Percentiles rank a stretch among this genome's conserved stretches.
phyloP scores from a whole-genome alignment of 495 filamentous ascomycete genomes.

The Daldinia decipiens region DNA sequence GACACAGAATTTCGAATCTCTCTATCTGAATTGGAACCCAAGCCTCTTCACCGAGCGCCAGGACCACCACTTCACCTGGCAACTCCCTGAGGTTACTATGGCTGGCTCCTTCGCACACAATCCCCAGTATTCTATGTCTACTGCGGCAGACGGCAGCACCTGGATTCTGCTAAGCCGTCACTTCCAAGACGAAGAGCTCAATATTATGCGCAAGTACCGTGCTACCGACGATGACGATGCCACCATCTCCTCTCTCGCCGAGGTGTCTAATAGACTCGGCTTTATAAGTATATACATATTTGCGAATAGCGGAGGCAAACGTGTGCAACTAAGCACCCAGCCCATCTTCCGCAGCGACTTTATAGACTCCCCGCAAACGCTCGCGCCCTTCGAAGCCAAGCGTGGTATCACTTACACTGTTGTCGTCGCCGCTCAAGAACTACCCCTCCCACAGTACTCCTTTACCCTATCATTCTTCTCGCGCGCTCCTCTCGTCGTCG shows the following conservation, averaged over 20 bases:
- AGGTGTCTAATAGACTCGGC: conserved; percentile 63
- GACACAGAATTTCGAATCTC: conserved; percentile 88
- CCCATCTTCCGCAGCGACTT: conserved; percentile 77
- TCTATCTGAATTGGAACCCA: conserved; percentile 98
- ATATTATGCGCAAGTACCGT: conserved; percentile 50
- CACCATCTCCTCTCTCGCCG: conserved; percentile 47
- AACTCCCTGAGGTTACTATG: conserved; percentile 68
- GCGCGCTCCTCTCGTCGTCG: conserved; percentile 64
- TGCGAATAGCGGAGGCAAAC: conserved; percentile 69
- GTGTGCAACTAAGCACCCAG: conserved; percentile 76
- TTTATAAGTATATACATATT: conserved; percentile 91
- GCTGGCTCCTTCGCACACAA: conserved; percentile 76
- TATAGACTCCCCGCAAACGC: conserved; percentile 92
- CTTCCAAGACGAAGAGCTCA: conserved; percentile 66
- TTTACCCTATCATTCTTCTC: conserved; percentile 91
- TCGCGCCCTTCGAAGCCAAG: conserved; percentile 77
- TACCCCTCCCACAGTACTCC: conserved; percentile 73
- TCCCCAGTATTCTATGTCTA: conserved; percentile 81
- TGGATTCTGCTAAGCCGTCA: conserved; percentile 91
- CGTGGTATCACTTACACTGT: conserved; percentile 73
- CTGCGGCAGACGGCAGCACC: conserved; percentile 66
- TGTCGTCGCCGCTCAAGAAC: conserved; percentile 79
- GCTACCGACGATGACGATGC: conserved; percentile 42
- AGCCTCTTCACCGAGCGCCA: conserved; percentile 80
- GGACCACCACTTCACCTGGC: conserved; percentile 92